phyloP scores from a whole-genome alignment of 306 rosid genomes.

The Vicia sativa region DNA sequence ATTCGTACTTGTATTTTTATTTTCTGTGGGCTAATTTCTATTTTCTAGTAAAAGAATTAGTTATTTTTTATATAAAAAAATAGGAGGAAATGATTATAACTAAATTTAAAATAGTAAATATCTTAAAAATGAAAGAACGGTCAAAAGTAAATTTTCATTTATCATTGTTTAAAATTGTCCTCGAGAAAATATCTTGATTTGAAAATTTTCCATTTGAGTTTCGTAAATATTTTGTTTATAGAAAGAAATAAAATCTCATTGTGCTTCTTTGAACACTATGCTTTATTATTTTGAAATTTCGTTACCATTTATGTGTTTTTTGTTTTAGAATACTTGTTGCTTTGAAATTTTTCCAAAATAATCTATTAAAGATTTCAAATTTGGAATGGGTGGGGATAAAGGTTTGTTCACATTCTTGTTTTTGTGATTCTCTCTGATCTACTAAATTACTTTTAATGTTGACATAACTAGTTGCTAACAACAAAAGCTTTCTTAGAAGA shows the following conservation, averaged over 20 bases:
- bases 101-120: no score
- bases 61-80: neutral
- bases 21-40: conserved; percentile 17
- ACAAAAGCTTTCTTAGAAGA: neutral
- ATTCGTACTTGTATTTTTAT: neutral
- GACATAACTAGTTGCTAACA: conserved; percentile 1
- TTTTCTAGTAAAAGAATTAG: neutral
- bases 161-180: no score
- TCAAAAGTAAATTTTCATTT: no score
- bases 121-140: no score
- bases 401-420: conserved; percentile 31
- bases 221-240: no score
- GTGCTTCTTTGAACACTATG: neutral
- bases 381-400: conserved; percentile 37
- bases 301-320: neutral
- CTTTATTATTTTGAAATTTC: conserved; percentile 2
- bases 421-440: conserved; percentile 40
- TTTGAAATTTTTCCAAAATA: neutral
- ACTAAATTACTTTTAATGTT: conserved; percentile 13
- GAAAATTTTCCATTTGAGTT: no score
- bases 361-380: conserved; percentile 7
- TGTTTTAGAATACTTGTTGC: neutral
- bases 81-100: no score
- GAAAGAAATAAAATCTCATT: no score
- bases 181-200: no score